phyloP scores from a whole-genome alignment of 2,329 filamentous ascomycete genomes.

The Alternaria alternata region DNA sequence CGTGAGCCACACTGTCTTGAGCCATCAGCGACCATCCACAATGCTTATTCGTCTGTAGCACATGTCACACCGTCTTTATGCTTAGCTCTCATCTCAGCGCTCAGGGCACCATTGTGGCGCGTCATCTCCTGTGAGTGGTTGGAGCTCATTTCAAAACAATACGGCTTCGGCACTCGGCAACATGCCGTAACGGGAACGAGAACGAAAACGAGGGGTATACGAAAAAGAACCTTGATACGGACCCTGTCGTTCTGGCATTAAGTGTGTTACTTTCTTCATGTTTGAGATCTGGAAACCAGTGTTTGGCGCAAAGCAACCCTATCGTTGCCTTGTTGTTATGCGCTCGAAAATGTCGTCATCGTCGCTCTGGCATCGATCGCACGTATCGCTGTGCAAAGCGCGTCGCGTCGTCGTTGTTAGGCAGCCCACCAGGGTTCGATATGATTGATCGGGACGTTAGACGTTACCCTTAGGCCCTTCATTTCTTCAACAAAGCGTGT shows the following conservation, averaged over 20 bases:
- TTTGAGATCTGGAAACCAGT: conserved; percentile 1
- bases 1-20: background rate
- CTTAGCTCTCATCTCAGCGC: background rate
- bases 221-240: conserved; percentile 8
- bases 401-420: conserved; percentile 1
- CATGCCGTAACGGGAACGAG: background rate
- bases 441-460: background rate
- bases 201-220: background rate
- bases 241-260: conserved; percentile 2
- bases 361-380: background rate
- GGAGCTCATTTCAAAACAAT: conserved; percentile 4
- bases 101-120: conserved; percentile 7
- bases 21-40: background rate
- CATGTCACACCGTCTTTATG: conserved; percentile 6
- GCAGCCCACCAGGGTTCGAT: background rate
- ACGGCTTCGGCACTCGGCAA: conserved; percentile 10
- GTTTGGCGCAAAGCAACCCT: conserved; percentile 4
- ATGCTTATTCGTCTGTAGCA: background rate
- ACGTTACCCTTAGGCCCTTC: background rate
- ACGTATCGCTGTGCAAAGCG: background rate
- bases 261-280: conserved; percentile 6
- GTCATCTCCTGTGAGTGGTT: conserved; percentile 5
- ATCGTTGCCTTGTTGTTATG: background rate
- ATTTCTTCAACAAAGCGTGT: background rate
- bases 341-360: conserved; percentile 4